These are phyloP conservation scores for Prosopis cineraria DNA, from an alignment of 306 rosid species.

Conservation along the genomic window DNA sequence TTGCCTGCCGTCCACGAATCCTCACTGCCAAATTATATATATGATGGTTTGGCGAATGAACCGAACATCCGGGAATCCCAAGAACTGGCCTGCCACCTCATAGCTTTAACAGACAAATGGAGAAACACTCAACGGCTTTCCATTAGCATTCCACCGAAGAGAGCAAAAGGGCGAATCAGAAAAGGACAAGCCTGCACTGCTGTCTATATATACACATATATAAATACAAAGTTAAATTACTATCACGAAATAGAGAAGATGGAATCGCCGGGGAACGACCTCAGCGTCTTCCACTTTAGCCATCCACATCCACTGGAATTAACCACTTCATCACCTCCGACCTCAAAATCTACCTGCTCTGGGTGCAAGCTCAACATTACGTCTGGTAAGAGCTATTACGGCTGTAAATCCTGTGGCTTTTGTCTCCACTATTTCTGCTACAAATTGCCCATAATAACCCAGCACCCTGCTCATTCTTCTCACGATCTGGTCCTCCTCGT, in stretches of 20 bases:
- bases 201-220: background rate
- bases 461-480: constrained; percentile 52
- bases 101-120: constrained; percentile 24
- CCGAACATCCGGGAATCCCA: background rate
- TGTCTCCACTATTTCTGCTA: constrained; percentile 51
- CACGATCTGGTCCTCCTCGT: constrained; percentile 51
- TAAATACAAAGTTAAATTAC: background rate
- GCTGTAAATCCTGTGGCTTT: constrained; percentile 51
- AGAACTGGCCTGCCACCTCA: background rate
- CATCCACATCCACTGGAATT: constrained; percentile 57
- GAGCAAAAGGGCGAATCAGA: constrained; percentile 1
- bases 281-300: constrained; percentile 55
- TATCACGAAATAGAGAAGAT: constrained; percentile 24
- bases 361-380: constrained; percentile 51
- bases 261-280: constrained; percentile 35
- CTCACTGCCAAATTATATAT: background rate
- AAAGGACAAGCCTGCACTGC: background rate
- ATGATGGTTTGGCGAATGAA: background rate
- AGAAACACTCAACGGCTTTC: background rate
- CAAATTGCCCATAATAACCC: constrained; percentile 49
- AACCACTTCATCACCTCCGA: constrained; percentile 28
- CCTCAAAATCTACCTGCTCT: constrained; percentile 36
- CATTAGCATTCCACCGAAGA: constrained; percentile 9
- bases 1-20: background rate
- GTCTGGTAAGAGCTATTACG: constrained; percentile 36